Evolutionary conservation across 805 yeast genomes (phyloP).

Genomic region (Yarrowia deformans): DNA sequence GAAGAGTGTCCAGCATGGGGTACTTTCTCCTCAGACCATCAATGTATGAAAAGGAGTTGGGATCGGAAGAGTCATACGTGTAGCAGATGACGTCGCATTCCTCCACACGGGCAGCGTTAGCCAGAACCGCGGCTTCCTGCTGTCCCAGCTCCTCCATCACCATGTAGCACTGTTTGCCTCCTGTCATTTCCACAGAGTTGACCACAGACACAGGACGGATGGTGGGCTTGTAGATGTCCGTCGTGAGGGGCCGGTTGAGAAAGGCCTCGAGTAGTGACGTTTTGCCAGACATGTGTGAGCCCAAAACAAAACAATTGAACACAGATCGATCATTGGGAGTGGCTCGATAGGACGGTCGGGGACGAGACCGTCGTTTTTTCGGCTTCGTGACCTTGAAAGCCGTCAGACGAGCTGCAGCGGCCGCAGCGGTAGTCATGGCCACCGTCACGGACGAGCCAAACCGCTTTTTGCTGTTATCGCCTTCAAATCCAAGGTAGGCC

Average conservation of each 20-base stretch:
- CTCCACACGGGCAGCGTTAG: conserved; percentile 69
- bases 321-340: conserved; percentile 83
- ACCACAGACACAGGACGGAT: conserved; percentile 82
- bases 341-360: conserved; percentile 71
- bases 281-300: conserved; percentile 87
- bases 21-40: conserved; percentile 71
- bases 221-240: conserved; percentile 79
- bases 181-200: conserved; percentile 89
- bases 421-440: conserved; percentile 18
- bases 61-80: conserved; percentile 93
- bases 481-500: conserved; percentile 87
- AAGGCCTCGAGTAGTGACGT: conserved; percentile 84
- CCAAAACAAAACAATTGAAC: conserved; percentile 86
- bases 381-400: conserved; percentile 78
- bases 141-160: conserved; percentile 91
- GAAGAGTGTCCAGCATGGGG: conserved; percentile 68
- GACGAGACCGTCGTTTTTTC: conserved; percentile 69
- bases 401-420: conserved; percentile 27
- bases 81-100: conserved; percentile 92
- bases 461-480: conserved; percentile 41
- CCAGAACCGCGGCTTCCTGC: conserved; percentile 80
- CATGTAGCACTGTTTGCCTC: conserved; percentile 94
- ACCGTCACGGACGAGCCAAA: conserved; percentile 17
- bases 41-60: conserved; percentile 87
- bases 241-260: conserved; percentile 67